A percentile compares a stretch with the other conserved stretches of the same genome.
These are phyloP conservation scores for Fusarium xylarioides DNA, from an alignment of 2,329 filamentous ascomycete genomes.

Conservation along the genomic window DNA sequence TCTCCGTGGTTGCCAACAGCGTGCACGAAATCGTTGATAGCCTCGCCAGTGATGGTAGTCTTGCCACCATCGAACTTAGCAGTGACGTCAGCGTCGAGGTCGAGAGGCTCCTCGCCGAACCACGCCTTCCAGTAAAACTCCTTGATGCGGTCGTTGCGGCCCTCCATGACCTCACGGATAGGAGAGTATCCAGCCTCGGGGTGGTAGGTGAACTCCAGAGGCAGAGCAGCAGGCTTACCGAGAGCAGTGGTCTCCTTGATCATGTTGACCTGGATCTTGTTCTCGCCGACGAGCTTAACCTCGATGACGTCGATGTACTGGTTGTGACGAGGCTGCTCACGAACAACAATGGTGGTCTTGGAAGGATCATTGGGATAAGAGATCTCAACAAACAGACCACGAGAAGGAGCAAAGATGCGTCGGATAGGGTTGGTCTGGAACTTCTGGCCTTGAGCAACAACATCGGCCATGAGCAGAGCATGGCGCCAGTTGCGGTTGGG, in stretches of 20 bases:
- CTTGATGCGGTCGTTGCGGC: conserved; percentile 97
- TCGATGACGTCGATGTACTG: conserved; percentile 91
- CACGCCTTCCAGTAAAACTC: conserved; percentile 98
- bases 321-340: conserved; percentile 85
- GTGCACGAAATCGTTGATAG: conserved; percentile 98
- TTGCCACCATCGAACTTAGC: conserved; percentile 91
- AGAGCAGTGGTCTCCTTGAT: conserved; percentile 93
- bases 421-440: conserved; percentile 97
- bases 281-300: conserved; percentile 76
- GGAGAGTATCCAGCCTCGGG: conserved; percentile 97
- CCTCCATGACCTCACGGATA: conserved; percentile 95
- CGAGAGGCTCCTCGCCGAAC: conserved; percentile 88
- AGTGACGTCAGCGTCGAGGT: conserved; percentile 85
- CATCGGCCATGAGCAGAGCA: conserved; percentile 91
- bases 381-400: conserved; percentile 91
- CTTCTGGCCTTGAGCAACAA: conserved; percentile 93
- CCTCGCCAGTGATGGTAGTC: conserved; percentile 86
- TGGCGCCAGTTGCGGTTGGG: conserved; percentile 90
- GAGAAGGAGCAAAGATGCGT: conserved; percentile 86
- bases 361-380: conserved; percentile 79
- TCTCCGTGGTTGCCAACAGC: conserved; percentile 98
- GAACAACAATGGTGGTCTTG: conserved; percentile 86
- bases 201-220: conserved; percentile 90
- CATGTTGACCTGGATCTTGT: conserved; percentile 87
- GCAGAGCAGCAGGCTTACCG: conserved; percentile 81